These are phyloP conservation scores for Xylariales sp. DNA, from an alignment of 2,329 filamentous ascomycete species.

Conservation along the genomic window DNA sequence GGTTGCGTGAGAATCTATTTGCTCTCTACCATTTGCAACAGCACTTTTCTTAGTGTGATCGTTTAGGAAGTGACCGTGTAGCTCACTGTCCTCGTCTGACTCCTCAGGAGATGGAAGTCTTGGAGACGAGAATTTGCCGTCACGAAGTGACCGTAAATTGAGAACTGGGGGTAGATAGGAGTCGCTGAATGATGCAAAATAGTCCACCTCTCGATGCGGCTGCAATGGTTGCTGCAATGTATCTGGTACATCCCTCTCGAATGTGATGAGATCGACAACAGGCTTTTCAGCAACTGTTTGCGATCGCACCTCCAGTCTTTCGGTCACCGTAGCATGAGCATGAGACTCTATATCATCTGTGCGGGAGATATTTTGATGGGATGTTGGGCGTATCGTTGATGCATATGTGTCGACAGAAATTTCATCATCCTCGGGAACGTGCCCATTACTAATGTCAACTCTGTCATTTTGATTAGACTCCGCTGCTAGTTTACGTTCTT, in stretches of 20 bases:
- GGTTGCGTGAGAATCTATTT: neutral
- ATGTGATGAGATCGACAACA: conserved; percentile 36
- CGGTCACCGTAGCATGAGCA: conserved; percentile 20
- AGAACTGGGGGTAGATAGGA: conserved; percentile 47
- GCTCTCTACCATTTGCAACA: conserved; percentile 18
- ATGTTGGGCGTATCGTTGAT: conserved; percentile 45
- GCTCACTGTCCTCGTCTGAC: conserved; percentile 39
- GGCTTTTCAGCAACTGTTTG: conserved; percentile 22
- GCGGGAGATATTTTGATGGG: conserved; percentile 22
- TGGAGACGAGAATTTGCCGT: conserved; percentile 39
- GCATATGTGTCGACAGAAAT: conserved; percentile 43
- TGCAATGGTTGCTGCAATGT: conserved; percentile 35
- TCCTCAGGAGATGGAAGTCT: conserved; percentile 41
- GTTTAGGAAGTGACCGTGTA: conserved; percentile 24
- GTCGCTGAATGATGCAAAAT: conserved; percentile 48
- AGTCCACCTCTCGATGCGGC: conserved; percentile 45
- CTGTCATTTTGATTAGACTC: conserved; percentile 19
- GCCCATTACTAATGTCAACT: conserved; percentile 20
- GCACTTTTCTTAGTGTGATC: neutral
- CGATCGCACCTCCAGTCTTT: conserved; percentile 20
- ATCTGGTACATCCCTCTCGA: conserved; percentile 33
- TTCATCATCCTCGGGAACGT: conserved; percentile 41
- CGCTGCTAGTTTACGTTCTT: conserved; percentile 4
- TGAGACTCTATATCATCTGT: neutral
- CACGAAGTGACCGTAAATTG: conserved; percentile 44